Evolutionary conservation across 1,139 yeast genomes (phyloP), one percentile per base, ranked within the genome.

Genomic region (Suhomyces anneliseae): DNA sequence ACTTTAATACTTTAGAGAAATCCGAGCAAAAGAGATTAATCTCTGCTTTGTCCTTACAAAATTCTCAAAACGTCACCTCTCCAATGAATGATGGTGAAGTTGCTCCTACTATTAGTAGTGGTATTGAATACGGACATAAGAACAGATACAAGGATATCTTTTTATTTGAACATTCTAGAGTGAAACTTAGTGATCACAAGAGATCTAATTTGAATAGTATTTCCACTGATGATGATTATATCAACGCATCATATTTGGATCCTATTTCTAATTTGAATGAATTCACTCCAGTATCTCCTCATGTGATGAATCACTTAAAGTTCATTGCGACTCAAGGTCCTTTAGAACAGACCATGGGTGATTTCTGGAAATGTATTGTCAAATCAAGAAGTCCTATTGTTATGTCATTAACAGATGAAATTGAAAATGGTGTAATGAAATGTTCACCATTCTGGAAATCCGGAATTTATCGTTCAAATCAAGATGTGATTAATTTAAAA

Each of bases 241-340:
- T 68, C 47, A 65, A 69, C 42, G 70, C 70, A 0, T 62, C 68
- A 4, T 64, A 65, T 50, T 50, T 65, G 40, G 48, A 56, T 41
- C 62, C 67, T 5, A 51, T 64, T 39, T 44, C 54, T 24, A 55
- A 54, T 40, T 55, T 58, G 46, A 42, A 46, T 27, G 45, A 48
- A 6, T 53, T 48, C 33, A 51, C 59, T 7, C 24, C 33, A 6
- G 36, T 48, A 8, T 38, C 46, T 4, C 48, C 58, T 5, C 29
- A 45, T 11, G 39, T 55, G 26, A 26, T 45, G n/a, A 39, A 48
- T 7, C 42, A 57, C 9, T 56, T 61, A 42, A 72, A 77, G 43
- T 87, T 85, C 60, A 85, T 89, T 53, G 96, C 96, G 0, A 85
- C 96, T 0, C 96, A 89, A 56, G 96, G 95, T 1, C 97, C 97